A percentile compares a stretch with the other conserved stretches of the same genome.
These are phyloP conservation scores for Acanthamoeba triangularis DNA, from an alignment of 208 protist species.

Conservation along the genomic window DNA sequence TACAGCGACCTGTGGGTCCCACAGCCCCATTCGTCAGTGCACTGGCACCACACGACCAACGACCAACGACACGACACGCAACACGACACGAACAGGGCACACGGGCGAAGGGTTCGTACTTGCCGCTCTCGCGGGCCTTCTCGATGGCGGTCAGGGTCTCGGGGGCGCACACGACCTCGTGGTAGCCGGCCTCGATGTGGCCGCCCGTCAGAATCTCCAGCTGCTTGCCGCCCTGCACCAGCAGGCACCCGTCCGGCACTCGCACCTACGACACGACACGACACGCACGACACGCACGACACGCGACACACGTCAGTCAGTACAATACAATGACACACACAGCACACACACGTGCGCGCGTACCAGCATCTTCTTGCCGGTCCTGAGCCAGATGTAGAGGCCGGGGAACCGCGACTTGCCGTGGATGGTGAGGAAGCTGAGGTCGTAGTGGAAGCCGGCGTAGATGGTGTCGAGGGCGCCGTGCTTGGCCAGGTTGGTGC, in stretches of 20 bases:
- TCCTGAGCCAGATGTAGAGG: slow-evolving; percentile 89
- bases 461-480: slow-evolving; percentile 84
- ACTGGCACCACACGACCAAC: neutral
- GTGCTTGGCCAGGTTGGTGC: slow-evolving; percentile 78
- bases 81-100: neutral
- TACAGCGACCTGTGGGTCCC: slow-evolving; percentile 81
- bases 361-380: slow-evolving; percentile 84
- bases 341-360: neutral
- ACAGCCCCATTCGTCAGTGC: neutral
- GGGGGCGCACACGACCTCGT: slow-evolving; percentile 90
- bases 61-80: neutral
- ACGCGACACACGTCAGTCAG: neutral
- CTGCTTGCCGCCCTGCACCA: slow-evolving; percentile 92
- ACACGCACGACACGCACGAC: too few relatives aligned
- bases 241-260: slow-evolving; percentile 89
- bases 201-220: slow-evolving; percentile 91
- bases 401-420: slow-evolving; percentile 90
- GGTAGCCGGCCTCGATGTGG: slow-evolving; percentile 87
- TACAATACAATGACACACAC: neutral
- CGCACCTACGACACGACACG: neutral
- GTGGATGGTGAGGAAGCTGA: slow-evolving; percentile 92
- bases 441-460: slow-evolving; percentile 91
- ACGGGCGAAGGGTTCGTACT: neutral
- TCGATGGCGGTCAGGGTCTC: slow-evolving; percentile 81
- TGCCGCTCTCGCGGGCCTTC: neutral